These are phyloP conservation scores for Agrocybe pediades DNA, from an alignment of 768 basidiomycete species.

Conservation along the genomic window DNA sequence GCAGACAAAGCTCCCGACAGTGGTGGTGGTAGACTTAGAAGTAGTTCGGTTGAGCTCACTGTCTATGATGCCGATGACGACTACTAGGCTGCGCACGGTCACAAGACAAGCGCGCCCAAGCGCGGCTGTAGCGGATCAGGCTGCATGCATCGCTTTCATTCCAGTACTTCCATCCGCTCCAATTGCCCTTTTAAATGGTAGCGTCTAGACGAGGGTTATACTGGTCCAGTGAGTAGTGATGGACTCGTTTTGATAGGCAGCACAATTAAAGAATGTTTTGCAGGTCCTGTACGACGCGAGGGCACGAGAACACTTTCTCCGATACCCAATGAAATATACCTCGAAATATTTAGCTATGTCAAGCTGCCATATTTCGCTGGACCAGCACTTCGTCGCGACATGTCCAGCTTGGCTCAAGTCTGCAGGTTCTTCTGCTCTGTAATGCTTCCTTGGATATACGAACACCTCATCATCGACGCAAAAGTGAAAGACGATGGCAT, in stretches of 20 bases:
- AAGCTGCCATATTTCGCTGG: background rate
- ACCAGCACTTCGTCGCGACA: background rate
- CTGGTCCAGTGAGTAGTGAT: too few relatives aligned
- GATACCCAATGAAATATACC: constrained; percentile 7
- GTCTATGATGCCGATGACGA: background rate
- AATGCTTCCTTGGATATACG: constrained; percentile 1
- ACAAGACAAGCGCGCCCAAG: too few relatives aligned
- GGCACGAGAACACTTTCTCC: background rate
- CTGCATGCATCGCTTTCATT: too few relatives aligned
- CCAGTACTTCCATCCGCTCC: too few relatives aligned
- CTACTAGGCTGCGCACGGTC: background rate
- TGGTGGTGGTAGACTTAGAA: background rate
- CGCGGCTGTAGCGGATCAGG: too few relatives aligned
- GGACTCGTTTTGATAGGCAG: too few relatives aligned
- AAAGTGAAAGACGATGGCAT: background rate
- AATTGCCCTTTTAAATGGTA: too few relatives aligned
- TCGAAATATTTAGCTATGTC: constrained; percentile 5
- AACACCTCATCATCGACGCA: background rate
- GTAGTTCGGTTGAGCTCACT: background rate
- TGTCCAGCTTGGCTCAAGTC: background rate
- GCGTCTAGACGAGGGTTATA: too few relatives aligned
- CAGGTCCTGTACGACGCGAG: constrained; percentile 2
- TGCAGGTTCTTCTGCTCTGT: background rate
- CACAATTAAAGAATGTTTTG: too few relatives aligned
- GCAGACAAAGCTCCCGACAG: background rate